Percentiles rank a stretch among this genome's conserved stretches.
Conservation (phyloP, 2,329 filamentous ascomycete genomes). For the Aspergillus unguis region DNA sequence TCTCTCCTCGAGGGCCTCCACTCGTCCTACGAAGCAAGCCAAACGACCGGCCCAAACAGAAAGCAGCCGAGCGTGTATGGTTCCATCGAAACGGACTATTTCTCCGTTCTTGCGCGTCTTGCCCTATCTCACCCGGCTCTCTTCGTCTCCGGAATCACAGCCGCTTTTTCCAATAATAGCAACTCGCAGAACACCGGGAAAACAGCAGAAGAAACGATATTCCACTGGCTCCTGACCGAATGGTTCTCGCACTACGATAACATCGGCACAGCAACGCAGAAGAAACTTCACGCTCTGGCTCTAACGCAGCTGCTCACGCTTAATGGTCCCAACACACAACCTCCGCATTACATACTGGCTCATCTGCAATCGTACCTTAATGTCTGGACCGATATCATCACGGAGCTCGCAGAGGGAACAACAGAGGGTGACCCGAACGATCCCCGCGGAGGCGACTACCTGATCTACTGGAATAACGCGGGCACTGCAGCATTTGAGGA, state of each 20-base stretch:
- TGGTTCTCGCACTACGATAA: constrained; percentile 50
- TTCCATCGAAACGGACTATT: constrained; percentile 79
- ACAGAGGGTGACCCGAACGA: constrained; percentile 35
- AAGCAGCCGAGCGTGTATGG: constrained; percentile 67
- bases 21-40: constrained; percentile 67
- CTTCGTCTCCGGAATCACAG: constrained; percentile 56
- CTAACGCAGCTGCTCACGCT: constrained; percentile 45
- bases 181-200: not conserved
- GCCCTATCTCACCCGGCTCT: constrained; percentile 67
- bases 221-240: constrained; percentile 45
- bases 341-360: constrained; percentile 41
- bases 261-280: constrained; percentile 45
- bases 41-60: constrained; percentile 76
- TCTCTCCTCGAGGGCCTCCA: constrained; percentile 65
- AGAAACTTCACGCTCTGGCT: constrained; percentile 47
- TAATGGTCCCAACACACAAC: constrained; percentile 33
- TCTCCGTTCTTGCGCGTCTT: constrained; percentile 76
- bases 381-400: constrained; percentile 47
- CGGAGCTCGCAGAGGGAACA: constrained; percentile 43
- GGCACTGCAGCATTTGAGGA: constrained; percentile 33
- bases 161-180: constrained; percentile 20
- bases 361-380: constrained; percentile 47
- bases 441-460: constrained; percentile 37
- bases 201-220: constrained; percentile 25
- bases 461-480: constrained; percentile 39